phyloP scores from a whole-genome alignment of 1,139 yeast species.

The Zhuliangozyma blackwelliae region DNA sequence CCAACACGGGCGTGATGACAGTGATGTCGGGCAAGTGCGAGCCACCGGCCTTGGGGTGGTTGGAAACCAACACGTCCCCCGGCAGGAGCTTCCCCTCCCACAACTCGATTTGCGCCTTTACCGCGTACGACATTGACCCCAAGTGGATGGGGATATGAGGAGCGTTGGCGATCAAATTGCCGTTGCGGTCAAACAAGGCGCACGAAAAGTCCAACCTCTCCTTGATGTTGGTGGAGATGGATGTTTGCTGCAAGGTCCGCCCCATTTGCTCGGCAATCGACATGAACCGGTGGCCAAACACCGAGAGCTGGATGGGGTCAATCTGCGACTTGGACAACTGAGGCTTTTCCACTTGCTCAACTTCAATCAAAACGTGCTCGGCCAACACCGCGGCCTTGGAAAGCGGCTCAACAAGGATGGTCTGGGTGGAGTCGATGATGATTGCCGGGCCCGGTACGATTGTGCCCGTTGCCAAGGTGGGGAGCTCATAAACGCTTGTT shows the following conservation, averaged over 20 bases:
- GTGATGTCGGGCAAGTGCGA: conserved; percentile 84
- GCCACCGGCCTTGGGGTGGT: conserved; percentile 80
- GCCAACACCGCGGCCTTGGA: conserved; percentile 60
- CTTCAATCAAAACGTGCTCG: conserved; percentile 42
- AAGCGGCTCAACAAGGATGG: conserved; percentile 72
- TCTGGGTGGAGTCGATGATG: conserved; percentile 82
- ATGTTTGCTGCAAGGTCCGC: conserved; percentile 69
- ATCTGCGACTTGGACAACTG: conserved; percentile 28
- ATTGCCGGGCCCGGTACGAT: conserved; percentile 72
- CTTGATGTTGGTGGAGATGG: conserved; percentile 82
- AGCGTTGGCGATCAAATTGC: conserved; percentile 80
- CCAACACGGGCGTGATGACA: conserved; percentile 60
- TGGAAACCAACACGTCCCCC: conserved; percentile 74
- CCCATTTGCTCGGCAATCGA: conserved; percentile 92
- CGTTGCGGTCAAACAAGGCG: conserved; percentile 72
- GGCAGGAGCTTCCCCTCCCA: conserved; percentile 60
- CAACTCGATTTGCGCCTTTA: conserved; percentile 56
- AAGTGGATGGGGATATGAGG: conserved; percentile 86
- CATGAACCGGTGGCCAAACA: conserved; percentile 82
- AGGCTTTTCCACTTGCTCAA: conserved; percentile 24
- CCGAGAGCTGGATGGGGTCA: conserved; percentile 71
- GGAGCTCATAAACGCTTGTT: conserved; percentile 51
- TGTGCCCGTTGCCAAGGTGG: conserved; percentile 49
- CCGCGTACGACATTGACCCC: conserved; percentile 88
- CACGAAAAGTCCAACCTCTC: conserved; percentile 83